Evolutionary conservation across 352 stramenopile genomes (phyloP).

Genomic region (Pythium folliculosum): DNA sequence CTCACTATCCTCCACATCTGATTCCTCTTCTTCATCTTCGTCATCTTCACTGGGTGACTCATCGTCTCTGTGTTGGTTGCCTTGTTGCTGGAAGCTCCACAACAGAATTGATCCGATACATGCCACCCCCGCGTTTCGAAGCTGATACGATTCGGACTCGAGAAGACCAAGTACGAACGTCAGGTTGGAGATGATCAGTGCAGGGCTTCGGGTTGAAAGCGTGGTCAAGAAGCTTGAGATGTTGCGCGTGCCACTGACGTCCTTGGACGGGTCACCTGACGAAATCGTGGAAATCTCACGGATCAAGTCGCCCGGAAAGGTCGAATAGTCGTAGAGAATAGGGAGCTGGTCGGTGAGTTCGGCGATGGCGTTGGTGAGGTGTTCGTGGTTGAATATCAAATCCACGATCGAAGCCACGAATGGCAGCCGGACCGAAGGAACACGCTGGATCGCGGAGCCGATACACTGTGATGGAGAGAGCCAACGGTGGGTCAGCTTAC

Average conservation of each 20-base stretch:
- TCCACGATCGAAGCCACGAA: constrained; percentile 74
- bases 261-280: constrained; percentile 65
- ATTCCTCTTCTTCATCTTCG: constrained; percentile 9
- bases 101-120: constrained; percentile 75
- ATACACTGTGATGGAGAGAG: constrained; percentile 43
- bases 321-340: constrained; percentile 60
- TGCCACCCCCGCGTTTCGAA: constrained; percentile 75
- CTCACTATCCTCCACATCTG: constrained; percentile 17
- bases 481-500: background rate
- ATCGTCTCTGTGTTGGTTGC: constrained; percentile 28
- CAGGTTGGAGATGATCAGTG: constrained; percentile 74
- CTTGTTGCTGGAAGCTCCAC: constrained; percentile 71
- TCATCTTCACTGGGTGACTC: constrained; percentile 34
- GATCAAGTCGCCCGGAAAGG: constrained; percentile 71
- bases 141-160: constrained; percentile 76
- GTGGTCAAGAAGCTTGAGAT: constrained; percentile 72
- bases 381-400: constrained; percentile 72
- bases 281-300: constrained; percentile 80
- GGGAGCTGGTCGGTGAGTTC: constrained; percentile 68
- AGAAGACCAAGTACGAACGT: constrained; percentile 76
- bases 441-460: constrained; percentile 55
- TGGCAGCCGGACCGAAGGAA: constrained; percentile 67
- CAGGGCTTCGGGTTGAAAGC: constrained; percentile 61
- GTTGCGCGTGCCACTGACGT: constrained; percentile 71
- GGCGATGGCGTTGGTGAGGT: constrained; percentile 55